Base-by-base conservation (phyloP, 2,329 filamentous ascomycete species). In the Fusarium napiforme region DNA sequence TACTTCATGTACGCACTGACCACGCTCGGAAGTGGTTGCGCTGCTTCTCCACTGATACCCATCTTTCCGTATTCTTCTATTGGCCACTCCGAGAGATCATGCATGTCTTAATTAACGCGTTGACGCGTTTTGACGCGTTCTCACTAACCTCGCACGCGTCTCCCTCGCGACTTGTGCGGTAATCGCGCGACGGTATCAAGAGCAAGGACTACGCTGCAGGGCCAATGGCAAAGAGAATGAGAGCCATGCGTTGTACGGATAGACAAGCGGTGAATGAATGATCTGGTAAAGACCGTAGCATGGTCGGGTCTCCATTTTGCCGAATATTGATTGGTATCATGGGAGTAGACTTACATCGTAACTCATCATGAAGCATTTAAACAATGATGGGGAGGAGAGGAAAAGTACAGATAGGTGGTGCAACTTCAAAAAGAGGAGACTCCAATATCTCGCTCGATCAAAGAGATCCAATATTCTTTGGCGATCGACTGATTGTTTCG, bases 11-110 rank as follows among this genome's bases (percentile, higher is more conserved):
- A 71, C 59, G 75, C 75, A 77, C 69, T 49, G 72, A 64, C 65
- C 75, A 77, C 11, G 9, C 28, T 46, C 75, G 75, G 75, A 77
- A 77, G 75, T 77, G 75, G 64, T 63, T 77, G 75, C 75, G 74
- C 42, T 71, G 42, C 28, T 18, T 53, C 40, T n/a, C 75, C 72
- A 64, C 60, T 26, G 23, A 63, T 58, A 69, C 34, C 71, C 64
- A 60, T 47, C 10, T 23, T 32, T 50, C 26, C 37, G 34, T 72
- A 23, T 30, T 53, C 52, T 47, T 53, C 67, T 7, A 77, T 77
- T 77, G 75, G 75, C 7, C 58, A 15, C 6, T 19, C 9, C 2
- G 46, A 4, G 5, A 28, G 30, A 21, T 60, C 49, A 64, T 49
- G 55, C 62, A 72, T 56, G 43, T 64, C 53, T 72, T 32, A 68